Percentiles rank a stretch among this genome's conserved stretches.
Conservation (phyloP, 179 eudicot genomes). For the Actinidia polygama region DNA sequence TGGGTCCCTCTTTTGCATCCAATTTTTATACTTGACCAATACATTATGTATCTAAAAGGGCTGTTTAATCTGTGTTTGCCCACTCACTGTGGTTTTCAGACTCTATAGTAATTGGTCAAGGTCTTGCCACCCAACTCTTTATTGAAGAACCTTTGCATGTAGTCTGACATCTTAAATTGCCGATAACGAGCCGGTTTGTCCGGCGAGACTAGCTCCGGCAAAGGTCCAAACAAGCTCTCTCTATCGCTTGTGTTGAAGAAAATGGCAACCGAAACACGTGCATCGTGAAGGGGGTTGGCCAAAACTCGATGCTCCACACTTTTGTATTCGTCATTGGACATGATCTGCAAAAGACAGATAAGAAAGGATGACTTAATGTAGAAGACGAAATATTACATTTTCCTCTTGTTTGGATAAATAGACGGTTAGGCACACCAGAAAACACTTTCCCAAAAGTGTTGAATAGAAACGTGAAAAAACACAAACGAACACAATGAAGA, state of each 20-base stretch:
- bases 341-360: slow-evolving; percentile 41
- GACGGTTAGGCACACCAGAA: neutral
- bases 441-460: neutral
- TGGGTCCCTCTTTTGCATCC: too few relatives aligned
- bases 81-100: slow-evolving; percentile 19
- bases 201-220: slow-evolving; percentile 54
- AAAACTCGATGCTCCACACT: slow-evolving; percentile 75
- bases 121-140: slow-evolving; percentile 65
- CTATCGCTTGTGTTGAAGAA: slow-evolving; percentile 54
- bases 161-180: slow-evolving; percentile 43
- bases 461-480: neutral
- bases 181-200: slow-evolving; percentile 55
- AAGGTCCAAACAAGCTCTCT: slow-evolving; percentile 57
- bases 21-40: too few relatives aligned
- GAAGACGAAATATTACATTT: too few relatives aligned
- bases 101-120: slow-evolving; percentile 46
- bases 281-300: slow-evolving; percentile 53
- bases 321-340: slow-evolving; percentile 65
- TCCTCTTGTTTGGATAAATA: too few relatives aligned
- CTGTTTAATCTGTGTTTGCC: neutral
- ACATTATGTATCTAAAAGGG: neutral
- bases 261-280: slow-evolving; percentile 58
- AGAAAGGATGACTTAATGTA: too few relatives aligned
- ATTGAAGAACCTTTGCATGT: slow-evolving; percentile 48
- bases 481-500: neutral